Evolutionary conservation across 441 rosid species (phyloP), one percentile per base, ranked within the genome.

Genomic region (Theobroma grandiflorum): DNA sequence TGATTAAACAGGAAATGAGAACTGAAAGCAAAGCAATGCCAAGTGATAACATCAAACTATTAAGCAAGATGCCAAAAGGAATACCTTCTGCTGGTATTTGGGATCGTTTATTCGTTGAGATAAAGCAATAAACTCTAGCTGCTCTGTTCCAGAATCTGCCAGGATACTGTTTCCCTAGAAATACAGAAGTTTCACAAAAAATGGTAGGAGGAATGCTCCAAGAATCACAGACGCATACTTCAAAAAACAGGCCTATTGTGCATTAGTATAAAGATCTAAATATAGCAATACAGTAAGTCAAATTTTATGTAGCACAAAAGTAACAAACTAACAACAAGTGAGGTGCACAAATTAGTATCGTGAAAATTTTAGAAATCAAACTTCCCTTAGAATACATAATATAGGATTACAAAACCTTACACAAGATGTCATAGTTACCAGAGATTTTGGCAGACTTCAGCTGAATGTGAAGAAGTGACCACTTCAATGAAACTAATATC

Each of bases 81-180:
- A 80, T 81, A 94, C 99, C 98, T 92, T 97, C 87, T 86, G 90
- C 81, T 95, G 99, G 83, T 97, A 97, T 76, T 92, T 97, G 35
- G 89, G 94, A 83, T 97, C 98, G 78, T 95, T 96, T 66, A 98
- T 94, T 83, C 99, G 92, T 78, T 97, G 99, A 77, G 99, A 97
- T 79, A 97, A 98, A 81, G 97, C 99, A 78, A 97, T 92, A 82
- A 97, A 97, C 78, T 97, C 99, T n/a, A 97, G 88, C 91, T 97
- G 98, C 85, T 97, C 99, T 10, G 99, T 91, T 77, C 98, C 99
- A 61, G 99, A 90, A 82, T 97, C 99, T 65, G 99, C 99, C 77
- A 97, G 95, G 73, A 95, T 93, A 86, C 96, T 95, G 74, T 89
- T 87, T 50, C 98, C 98, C 99, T 97, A 80, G 43, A 80, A 59